Percentiles rank a stretch among this genome's conserved stretches.
These are phyloP conservation scores for Letharia columbiana DNA, from an alignment of 495 filamentous ascomycete species.

Conservation along the genomic window DNA sequence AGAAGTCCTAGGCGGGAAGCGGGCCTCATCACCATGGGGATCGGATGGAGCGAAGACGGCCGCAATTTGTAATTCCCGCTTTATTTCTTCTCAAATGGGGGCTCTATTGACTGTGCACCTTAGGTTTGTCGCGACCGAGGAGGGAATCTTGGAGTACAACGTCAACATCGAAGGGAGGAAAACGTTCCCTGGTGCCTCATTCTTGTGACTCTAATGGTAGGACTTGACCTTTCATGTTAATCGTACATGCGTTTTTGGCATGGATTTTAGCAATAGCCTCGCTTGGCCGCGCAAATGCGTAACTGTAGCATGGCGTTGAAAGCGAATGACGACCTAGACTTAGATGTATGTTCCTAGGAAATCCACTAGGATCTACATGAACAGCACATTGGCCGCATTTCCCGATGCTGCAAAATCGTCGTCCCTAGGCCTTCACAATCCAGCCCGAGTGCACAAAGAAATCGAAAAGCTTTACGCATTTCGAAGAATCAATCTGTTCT, in stretches of 20 bases:
- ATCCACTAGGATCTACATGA: not conserved
- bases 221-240: not conserved
- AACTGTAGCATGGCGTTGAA: conserved; percentile 1
- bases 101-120: not conserved
- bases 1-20: conserved; percentile 19
- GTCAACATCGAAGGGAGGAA: conserved; percentile 59
- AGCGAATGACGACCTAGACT: not conserved
- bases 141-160: conserved; percentile 65
- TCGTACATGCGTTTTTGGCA: not conserved
- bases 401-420: not conserved
- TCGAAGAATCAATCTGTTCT: conserved; percentile 53
- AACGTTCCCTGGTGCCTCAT: conserved; percentile 51
- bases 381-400: not conserved
- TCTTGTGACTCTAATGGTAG: conserved; percentile 39
- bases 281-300: not conserved
- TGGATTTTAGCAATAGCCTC: not conserved
- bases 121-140: conserved; percentile 65
- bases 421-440: conserved; percentile 59
- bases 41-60: conserved; percentile 64
- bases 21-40: conserved; percentile 51
- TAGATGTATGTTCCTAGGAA: not conserved
- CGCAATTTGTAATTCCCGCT: conserved; percentile 53
- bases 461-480: conserved; percentile 70
- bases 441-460: conserved; percentile 91
- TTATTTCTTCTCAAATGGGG: not conserved